Evolutionary conservation across 495 filamentous ascomycete genomes (phyloP).

Genomic region (Terfezia claveryi): DNA sequence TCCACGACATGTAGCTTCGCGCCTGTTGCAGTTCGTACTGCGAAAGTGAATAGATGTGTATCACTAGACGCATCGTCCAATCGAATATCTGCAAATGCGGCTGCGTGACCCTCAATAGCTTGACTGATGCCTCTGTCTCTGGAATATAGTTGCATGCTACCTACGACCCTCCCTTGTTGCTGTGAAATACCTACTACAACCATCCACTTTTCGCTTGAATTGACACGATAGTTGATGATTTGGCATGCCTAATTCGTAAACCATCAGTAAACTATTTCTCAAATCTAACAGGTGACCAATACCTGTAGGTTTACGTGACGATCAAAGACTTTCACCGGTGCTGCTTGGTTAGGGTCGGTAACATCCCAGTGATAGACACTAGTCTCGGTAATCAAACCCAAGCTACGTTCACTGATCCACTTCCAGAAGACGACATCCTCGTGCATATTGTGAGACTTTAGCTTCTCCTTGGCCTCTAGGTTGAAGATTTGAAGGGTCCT

Average conservation of each 20-base stretch:
- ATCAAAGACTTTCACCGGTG: constrained; percentile 79
- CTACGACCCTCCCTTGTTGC: constrained; percentile 78
- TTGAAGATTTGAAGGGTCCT: constrained; percentile 97
- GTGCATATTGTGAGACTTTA: constrained; percentile 84
- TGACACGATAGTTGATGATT: constrained; percentile 99
- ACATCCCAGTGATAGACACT: constrained; percentile 96
- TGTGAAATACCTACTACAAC: constrained; percentile 88
- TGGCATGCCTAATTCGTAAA: constrained; percentile 45
- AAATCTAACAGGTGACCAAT: constrained; percentile 20
- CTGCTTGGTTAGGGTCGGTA: constrained; percentile 50
- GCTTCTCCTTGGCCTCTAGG: constrained; percentile 65
- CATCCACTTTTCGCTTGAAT: constrained; percentile 94
- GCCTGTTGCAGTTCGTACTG: constrained; percentile 63
- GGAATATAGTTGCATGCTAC: constrained; percentile 91
- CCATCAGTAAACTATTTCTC: neutral
- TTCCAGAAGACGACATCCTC: constrained; percentile 98
- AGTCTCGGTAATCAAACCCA: constrained; percentile 76
- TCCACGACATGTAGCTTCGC: constrained; percentile 97
- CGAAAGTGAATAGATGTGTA: constrained; percentile 91
- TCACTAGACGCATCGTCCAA: constrained; percentile 74
- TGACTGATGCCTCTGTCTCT: constrained; percentile 90
- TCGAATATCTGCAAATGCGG: constrained; percentile 74
- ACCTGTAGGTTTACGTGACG: constrained; percentile 71
- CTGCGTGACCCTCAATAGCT: constrained; percentile 91
- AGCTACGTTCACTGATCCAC: constrained; percentile 72